Evolutionary conservation across 768 basidiomycete species (phyloP).

Genomic region (Sarcomyxa edulis): DNA sequence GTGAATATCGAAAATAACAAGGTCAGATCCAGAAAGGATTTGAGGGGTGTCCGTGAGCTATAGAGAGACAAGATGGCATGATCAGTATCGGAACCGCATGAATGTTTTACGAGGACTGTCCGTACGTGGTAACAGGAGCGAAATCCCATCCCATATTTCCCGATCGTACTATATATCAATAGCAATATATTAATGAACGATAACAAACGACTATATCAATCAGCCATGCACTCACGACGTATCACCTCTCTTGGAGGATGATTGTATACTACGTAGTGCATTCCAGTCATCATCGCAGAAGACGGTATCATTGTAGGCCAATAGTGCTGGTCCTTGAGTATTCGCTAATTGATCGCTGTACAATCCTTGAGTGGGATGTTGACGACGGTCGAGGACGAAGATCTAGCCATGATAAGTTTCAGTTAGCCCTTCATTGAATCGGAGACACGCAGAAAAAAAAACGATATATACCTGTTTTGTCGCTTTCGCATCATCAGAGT

Average conservation of each 20-base stretch:
- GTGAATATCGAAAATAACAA: constrained; percentile 42
- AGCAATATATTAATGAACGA: constrained; percentile 2
- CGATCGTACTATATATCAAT: constrained; percentile 34
- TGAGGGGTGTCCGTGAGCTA: constrained; percentile 47
- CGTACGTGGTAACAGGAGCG: constrained; percentile 44
- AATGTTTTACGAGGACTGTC: constrained; percentile 6
- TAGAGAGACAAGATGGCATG: neutral
- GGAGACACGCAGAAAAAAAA: too few species aligned
- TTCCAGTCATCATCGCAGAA: constrained; percentile 39
- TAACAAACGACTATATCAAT: neutral
- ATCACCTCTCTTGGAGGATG: constrained; percentile 42
- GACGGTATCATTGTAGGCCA: constrained; percentile 40
- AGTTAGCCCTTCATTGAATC: neutral
- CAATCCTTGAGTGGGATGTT: constrained; percentile 18
- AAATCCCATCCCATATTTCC: constrained; percentile 50
- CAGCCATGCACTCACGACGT: constrained; percentile 27
- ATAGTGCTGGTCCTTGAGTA: constrained; percentile 38
- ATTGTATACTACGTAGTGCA: constrained; percentile 34
- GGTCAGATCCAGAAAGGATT: constrained; percentile 32
- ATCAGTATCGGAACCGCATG: neutral
- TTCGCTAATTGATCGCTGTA: constrained; percentile 20
- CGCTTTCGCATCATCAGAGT: constrained; percentile 47
- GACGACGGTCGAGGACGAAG: constrained; percentile 36
- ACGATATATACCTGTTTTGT: constrained; percentile 30
- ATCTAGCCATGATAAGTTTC: constrained; percentile 19